Evolutionary conservation across 2,329 filamentous ascomycete genomes (phyloP), one percentile per base, ranked within the genome.

Genomic region (Chrysoporthe deuterocubensis): DNA sequence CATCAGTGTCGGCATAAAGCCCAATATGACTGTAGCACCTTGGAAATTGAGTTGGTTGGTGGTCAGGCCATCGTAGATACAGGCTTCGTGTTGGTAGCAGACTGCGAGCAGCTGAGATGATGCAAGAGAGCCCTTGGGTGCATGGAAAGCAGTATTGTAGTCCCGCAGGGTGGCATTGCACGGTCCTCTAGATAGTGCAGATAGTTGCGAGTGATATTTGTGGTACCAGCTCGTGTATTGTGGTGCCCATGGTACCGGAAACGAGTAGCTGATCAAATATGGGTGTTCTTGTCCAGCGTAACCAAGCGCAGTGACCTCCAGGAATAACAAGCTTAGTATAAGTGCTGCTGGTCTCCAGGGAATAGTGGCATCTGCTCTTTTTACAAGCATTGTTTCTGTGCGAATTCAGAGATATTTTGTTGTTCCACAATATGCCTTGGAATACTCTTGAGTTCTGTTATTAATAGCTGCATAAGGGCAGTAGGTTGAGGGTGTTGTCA

Each of bases 41-140:
- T 61, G 58, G 58, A 61, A 61, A 21, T 61, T 61, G 40, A 61
- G 58, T 32, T 46, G n/a, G 8, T 61, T 42, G 43, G 58, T 61
- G 8, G 58, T 46, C n/a, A 61, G 43, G 42, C 43, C 58, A 46
- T 61, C 32, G 14, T 32, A 61, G 34, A 61, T 11, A 26, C 58
- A 61, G 4, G 21, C 11, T 42, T 61, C 58, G 42, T 61, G 58
- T 46, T 61, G 42, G 21, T 61, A 61, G 58, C 58, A 61, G 21
- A 61, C 13, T 32, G 42, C 34, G 26, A 61, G 26, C 40, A 61
- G 43, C 58, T 61, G 6, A 8, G 58, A 61, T 46, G 58, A 46
- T 32, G 46, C 40, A 11, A 43, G 16, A 18, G 58, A 61, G 58
- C 58, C 58, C 7, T 16, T 18, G n/a, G 43, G 58, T 9, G 58